phyloP scores from a whole-genome alignment of 176 grass and related monocot species.

The Luzula sylvatica region DNA sequence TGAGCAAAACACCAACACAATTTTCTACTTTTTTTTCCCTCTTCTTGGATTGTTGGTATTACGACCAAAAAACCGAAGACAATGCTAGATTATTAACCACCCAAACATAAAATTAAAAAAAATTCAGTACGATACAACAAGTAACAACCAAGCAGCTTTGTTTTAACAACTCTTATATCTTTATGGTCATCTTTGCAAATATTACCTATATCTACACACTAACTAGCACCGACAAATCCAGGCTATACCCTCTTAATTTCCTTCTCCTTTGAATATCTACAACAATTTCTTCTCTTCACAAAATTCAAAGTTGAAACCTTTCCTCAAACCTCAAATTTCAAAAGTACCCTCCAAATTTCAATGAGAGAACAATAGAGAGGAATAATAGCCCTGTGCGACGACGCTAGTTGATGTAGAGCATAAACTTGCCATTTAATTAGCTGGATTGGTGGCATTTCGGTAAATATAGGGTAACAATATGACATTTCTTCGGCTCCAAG shows the following conservation, averaged over 20 bases:
- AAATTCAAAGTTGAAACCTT: conserved; percentile 10
- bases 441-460: conserved; percentile 8
- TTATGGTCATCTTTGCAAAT: conserved; percentile 20
- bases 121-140: conserved; percentile 6
- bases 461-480: conserved; percentile 17
- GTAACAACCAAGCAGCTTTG: conserved; percentile 11
- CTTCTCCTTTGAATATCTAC: background rate
- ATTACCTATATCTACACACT: conserved; percentile 9
- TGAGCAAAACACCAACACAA: background rate
- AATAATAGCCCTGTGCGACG: conserved; percentile 22
- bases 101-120: background rate
- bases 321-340: conserved; percentile 1
- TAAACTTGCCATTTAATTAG: conserved; percentile 8
- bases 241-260: conserved; percentile 25
- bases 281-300: conserved; percentile 2
- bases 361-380: conserved; percentile 2
- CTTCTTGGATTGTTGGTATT: background rate
- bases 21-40: conserved; percentile 6
- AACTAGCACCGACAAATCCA: conserved; percentile 19
- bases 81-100: background rate
- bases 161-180: conserved; percentile 22
- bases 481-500: conserved; percentile 16
- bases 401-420: conserved; percentile 20
- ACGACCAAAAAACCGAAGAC: background rate
- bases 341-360: conserved; percentile 6